Percentiles rank a stretch among this genome's conserved stretches.
Evolutionary conservation across 768 basidiomycete genomes (phyloP).

Genomic region (Suillus occidentalis): DNA sequence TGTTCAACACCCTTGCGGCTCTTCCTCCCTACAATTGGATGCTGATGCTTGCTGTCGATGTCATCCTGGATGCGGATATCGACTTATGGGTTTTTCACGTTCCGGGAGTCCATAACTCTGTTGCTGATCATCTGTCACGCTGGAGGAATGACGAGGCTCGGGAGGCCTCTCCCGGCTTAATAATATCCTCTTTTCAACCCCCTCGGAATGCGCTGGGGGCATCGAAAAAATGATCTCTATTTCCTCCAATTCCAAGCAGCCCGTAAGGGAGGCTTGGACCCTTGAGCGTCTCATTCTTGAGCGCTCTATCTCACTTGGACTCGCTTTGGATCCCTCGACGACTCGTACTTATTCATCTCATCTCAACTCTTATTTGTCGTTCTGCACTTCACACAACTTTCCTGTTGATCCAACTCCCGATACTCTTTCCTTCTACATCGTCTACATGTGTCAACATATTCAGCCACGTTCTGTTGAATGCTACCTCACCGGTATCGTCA

Average conservation of each 20-base stretch:
- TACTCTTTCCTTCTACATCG: slow-evolving; percentile 14
- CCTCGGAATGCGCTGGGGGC: slow-evolving; percentile 30
- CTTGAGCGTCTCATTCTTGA: too few relatives aligned
- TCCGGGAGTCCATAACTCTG: slow-evolving; percentile 22
- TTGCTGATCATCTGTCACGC: slow-evolving; percentile 14
- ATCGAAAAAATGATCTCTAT: background rate
- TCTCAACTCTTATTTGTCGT: slow-evolving; percentile 39
- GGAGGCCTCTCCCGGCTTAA: background rate
- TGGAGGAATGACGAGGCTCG: slow-evolving; percentile 31
- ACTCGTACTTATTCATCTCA: slow-evolving; percentile 30
- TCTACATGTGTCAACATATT: slow-evolving; percentile 19
- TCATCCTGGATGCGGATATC: slow-evolving; percentile 10
- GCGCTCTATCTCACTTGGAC: too few relatives aligned
- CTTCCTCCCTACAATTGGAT: slow-evolving; percentile 26
- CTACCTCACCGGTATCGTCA: slow-evolving; percentile 27
- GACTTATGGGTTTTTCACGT: slow-evolving; percentile 28
- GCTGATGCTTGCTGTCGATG: slow-evolving; percentile 17
- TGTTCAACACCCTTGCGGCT: slow-evolving; percentile 26
- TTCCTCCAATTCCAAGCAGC: background rate
- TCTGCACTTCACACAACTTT: slow-evolving; percentile 31
- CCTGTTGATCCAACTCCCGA: slow-evolving; percentile 35
- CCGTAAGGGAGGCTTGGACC: background rate
- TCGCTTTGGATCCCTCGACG: slow-evolving; percentile 26
- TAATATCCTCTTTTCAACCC: slow-evolving; percentile 15
- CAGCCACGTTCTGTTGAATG: slow-evolving; percentile 18